phyloP scores from a whole-genome alignment of 2,329 filamentous ascomycete genomes.

The Massarina eburnea region DNA sequence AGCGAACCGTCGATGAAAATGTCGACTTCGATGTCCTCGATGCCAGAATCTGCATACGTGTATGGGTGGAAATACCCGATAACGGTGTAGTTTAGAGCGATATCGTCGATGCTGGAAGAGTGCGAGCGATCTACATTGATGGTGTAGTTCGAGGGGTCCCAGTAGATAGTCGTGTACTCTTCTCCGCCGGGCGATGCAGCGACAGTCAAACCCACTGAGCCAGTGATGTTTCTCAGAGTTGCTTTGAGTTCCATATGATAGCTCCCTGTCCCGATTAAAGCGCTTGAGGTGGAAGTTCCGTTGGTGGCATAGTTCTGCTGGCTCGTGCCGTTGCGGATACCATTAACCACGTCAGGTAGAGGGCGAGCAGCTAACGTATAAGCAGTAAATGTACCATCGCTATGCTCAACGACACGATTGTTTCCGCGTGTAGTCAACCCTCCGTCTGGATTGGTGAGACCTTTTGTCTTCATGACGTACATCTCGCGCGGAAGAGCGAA shows the following conservation, averaged over 20 bases:
- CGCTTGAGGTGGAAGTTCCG: conserved; percentile 20
- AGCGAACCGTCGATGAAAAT: conserved; percentile 53
- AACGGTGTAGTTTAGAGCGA: conserved; percentile 46
- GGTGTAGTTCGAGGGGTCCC: conserved; percentile 49
- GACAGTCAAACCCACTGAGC: conserved; percentile 46
- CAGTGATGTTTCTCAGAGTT: conserved; percentile 42
- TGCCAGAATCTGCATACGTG: conserved; percentile 36
- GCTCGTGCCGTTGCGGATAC: conserved; percentile 36
- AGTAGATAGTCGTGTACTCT: conserved; percentile 51
- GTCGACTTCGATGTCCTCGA: conserved; percentile 47
- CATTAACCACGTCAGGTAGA: conserved; percentile 48
- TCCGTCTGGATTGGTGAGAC: conserved; percentile 41
- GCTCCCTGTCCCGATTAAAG: conserved; percentile 30
- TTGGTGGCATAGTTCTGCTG: conserved; percentile 23
- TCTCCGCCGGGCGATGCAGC: conserved; percentile 46
- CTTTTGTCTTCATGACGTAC: conserved; percentile 48
- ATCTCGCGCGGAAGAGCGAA: conserved; percentile 49
- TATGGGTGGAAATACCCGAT: conserved; percentile 52
- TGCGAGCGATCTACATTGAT: conserved; percentile 49
- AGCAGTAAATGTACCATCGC: conserved; percentile 46
- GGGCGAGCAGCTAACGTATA: conserved; percentile 49
- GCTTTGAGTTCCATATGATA: conserved; percentile 47
- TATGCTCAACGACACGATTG: conserved; percentile 36
- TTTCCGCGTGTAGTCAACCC: conserved; percentile 38
- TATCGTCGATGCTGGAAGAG: conserved; percentile 46